phyloP scores from a whole-genome alignment of 148 eudicot genomes.

The Camellia japonica region DNA sequence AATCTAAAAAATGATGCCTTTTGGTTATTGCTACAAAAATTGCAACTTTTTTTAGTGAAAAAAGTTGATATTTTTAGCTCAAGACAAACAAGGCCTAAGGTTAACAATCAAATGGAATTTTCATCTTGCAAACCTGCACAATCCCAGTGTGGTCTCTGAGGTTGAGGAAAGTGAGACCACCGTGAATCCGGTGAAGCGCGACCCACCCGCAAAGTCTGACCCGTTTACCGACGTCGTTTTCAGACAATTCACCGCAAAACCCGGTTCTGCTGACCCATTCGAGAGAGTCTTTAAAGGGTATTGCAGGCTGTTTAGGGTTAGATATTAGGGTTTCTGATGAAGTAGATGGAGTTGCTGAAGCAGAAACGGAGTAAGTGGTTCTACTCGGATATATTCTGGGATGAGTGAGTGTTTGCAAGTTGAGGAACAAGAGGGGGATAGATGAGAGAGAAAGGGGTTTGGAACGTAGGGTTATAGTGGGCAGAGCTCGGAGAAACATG shows the following conservation, averaged over 20 bases:
- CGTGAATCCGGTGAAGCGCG: slow-evolving; percentile 79
- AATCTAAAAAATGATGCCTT: background rate
- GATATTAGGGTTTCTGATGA: slow-evolving; percentile 21
- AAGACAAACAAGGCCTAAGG: too few species aligned
- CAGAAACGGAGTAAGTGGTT: slow-evolving; percentile 16
- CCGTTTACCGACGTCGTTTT: slow-evolving; percentile 65
- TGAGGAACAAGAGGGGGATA: slow-evolving; percentile 29
- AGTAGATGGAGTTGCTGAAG: slow-evolving; percentile 20
- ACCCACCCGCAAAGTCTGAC: slow-evolving; percentile 95
- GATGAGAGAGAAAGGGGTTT: slow-evolving; percentile 32
- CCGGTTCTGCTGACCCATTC: slow-evolving; percentile 71
- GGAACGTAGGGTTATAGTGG: slow-evolving; percentile 36
- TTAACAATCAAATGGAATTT: background rate
- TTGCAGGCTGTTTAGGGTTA: slow-evolving; percentile 18
- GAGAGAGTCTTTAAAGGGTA: slow-evolving; percentile 33
- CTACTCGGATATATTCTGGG: background rate
- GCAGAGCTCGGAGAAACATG: slow-evolving; percentile 48
- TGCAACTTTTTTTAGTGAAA: too few species aligned
- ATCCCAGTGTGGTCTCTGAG: slow-evolving; percentile 84
- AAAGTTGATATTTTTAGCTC: too few species aligned
- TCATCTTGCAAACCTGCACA: slow-evolving; percentile 55
- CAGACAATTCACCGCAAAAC: slow-evolving; percentile 67
- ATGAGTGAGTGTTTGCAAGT: slow-evolving; percentile 21
- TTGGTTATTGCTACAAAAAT: too few species aligned
- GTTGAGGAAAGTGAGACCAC: slow-evolving; percentile 73